phyloP scores from a whole-genome alignment of 768 basidiomycete genomes.

The Tricholoma furcatifolium region DNA sequence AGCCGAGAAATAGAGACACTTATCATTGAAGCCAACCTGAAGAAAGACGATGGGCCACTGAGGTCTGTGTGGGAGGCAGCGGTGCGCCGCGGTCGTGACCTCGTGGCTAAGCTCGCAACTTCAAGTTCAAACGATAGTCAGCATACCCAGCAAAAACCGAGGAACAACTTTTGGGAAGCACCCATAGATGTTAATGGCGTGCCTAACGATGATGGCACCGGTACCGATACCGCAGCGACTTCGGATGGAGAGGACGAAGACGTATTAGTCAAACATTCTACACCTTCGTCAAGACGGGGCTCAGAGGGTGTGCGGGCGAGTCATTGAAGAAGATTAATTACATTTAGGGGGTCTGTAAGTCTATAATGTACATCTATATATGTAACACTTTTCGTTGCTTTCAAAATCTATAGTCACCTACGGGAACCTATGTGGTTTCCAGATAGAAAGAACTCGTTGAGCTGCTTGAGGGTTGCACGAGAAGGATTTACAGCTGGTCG shows the following conservation, averaged over 20 bases:
- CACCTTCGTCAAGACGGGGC: slow-evolving; percentile 4
- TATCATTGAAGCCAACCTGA: slow-evolving; percentile 62
- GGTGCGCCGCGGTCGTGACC: slow-evolving; percentile 22
- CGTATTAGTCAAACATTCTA: neutral
- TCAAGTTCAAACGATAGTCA: neutral
- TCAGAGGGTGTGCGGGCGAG: neutral
- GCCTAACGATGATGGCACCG: neutral
- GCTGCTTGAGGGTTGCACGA: slow-evolving; percentile 72
- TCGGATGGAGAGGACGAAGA: neutral
- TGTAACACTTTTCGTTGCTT: neutral
- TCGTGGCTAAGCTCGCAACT: neutral
- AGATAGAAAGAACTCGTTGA: slow-evolving; percentile 69
- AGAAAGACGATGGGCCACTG: slow-evolving; percentile 60
- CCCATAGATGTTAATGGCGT: neutral
- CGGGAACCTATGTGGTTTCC: neutral
- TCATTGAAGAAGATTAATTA: neutral
- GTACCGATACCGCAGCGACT: neutral
- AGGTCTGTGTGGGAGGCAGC: slow-evolving; percentile 51
- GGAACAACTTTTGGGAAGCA: slow-evolving; percentile 8
- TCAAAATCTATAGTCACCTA: neutral
- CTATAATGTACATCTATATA: slow-evolving; percentile 1
- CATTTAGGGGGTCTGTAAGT: neutral
- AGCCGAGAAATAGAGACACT: slow-evolving; percentile 62
- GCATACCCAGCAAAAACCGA: neutral
- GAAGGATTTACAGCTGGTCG: slow-evolving; percentile 80